Evolutionary conservation across 345 rosid species (phyloP).

Genomic region (Populus ilicifolia): DNA sequence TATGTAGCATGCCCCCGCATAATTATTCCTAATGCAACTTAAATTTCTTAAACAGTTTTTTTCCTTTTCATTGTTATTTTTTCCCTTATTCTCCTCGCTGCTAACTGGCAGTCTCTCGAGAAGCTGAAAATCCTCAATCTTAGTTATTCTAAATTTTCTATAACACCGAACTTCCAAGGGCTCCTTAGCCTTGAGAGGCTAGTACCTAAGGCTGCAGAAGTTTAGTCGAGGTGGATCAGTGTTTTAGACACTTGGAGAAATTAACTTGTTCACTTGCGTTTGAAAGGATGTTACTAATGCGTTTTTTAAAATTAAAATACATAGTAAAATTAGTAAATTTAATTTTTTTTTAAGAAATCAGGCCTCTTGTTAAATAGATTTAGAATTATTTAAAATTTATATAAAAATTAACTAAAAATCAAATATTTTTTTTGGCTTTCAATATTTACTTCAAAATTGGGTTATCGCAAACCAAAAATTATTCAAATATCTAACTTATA

Average conservation of each 20-base stretch:
- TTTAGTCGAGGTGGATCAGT: not conserved
- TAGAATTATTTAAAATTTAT: no score
- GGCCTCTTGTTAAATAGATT: rapidly evolving
- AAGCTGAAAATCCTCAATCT: not conserved
- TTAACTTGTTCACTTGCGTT: not conserved
- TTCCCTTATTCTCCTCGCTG: not conserved
- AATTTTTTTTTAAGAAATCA: no score
- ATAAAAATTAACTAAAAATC: no score
- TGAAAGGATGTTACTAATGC: no score
- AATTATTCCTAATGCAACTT: no score
- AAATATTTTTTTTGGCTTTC: no score
- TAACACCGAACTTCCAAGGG: not conserved
- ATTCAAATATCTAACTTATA: no score
- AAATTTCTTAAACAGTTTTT: not conserved
- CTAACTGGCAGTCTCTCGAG: not conserved
- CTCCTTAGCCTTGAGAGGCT: not conserved
- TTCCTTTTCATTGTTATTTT: not conserved
- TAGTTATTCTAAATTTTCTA: not conserved
- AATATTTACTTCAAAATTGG: no score
- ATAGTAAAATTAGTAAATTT: no score
- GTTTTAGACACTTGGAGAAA: not conserved
- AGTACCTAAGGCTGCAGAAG: not conserved
- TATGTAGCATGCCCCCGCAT: no score
- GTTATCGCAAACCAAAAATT: no score
- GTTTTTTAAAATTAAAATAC: no score